Percentiles rank a stretch among this genome's conserved stretches.
phyloP scores from a whole-genome alignment of 2,329 filamentous ascomycete species.

The Hypoxylon sp. region DNA sequence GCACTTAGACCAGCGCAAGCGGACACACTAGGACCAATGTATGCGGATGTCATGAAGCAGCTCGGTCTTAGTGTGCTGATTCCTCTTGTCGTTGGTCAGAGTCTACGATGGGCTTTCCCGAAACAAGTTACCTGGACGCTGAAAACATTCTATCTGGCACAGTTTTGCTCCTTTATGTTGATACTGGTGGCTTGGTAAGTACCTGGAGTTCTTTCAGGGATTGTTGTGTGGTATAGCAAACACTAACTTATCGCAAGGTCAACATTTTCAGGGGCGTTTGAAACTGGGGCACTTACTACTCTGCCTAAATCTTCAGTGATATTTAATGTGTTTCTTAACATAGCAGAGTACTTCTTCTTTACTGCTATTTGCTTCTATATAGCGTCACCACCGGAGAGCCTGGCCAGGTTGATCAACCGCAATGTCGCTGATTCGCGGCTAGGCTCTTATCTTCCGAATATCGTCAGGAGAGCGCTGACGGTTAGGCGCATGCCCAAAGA shows the following conservation, averaged over 20 bases:
- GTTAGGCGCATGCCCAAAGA: slow-evolving; percentile 63
- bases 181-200: slow-evolving; percentile 60
- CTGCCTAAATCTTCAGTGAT: slow-evolving; percentile 68
- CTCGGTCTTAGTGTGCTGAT: slow-evolving; percentile 72
- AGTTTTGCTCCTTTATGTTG: slow-evolving; percentile 58
- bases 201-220: too few relatives aligned
- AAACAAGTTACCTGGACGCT: slow-evolving; percentile 62
- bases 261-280: slow-evolving; percentile 72
- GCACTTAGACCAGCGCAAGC: slow-evolving; percentile 63
- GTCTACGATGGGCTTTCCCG: slow-evolving; percentile 59
- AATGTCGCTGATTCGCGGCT: slow-evolving; percentile 46
- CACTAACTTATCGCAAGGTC: slow-evolving; percentile 57
- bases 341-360: slow-evolving; percentile 70
- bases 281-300: slow-evolving; percentile 66
- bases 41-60: slow-evolving; percentile 72
- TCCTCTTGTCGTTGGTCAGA: slow-evolving; percentile 70
- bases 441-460: slow-evolving; percentile 40
- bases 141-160: slow-evolving; percentile 61
- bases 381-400: slow-evolving; percentile 52
- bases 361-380: slow-evolving; percentile 66
- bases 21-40: slow-evolving; percentile 67
- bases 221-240: too few relatives aligned
- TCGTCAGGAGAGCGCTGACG: slow-evolving; percentile 51
- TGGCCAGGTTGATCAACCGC: slow-evolving; percentile 48
- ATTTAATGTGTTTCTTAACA: slow-evolving; percentile 73